Base-by-base conservation (phyloP, 2,329 filamentous ascomycete species). In the Falciphora oryzae region DNA sequence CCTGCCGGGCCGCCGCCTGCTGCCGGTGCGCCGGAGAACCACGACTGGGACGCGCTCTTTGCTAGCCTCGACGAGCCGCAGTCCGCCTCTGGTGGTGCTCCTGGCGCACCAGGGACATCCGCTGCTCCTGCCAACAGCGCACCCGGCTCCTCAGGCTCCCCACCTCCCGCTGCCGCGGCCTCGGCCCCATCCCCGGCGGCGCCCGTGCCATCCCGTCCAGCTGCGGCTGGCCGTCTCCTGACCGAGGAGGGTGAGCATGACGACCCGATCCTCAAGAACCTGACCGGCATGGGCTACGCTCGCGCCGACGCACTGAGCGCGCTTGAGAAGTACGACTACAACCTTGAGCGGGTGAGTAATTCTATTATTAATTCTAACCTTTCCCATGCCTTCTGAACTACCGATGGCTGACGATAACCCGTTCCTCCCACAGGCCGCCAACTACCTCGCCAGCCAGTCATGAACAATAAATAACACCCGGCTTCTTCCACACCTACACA, bases 31-130 rank as follows among this genome's bases (percentile, higher is more conserved):
- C 70, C 78, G 0, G 83, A 85, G 18, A 78, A 80, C 44, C 90
- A 96, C 70, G 94, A 98, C 75, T 98, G 95, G 95, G 94, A 98
- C 72, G 90, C 92, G 56, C 92, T 98, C 64, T 98, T 98, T 77
- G 90, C 91, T 1, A 89, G 89, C 31, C 80, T 96, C 10, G 90
- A 94, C 70, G 84, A 83, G 2, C 77, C 83, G 10, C 70, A 74
- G 63, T 68, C 75, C 65, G 65, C 71, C 56, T 29, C 50, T 16
- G 56, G 50, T 64, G 60, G 71, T 67, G 64, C 71, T 67, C 50
- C 71, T 65, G 57, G 66, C 67, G 57, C 74, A 14, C 61, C 73
- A 14, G 66, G 69, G 8, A 70, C 71, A 22, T 66, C 73, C 18
- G 71, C 38, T 53, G 22, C 8, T 25, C 6, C 44, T 11, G 22